phyloP scores from a whole-genome alignment of 495 filamentous ascomycete species.

The Astrothelium subdiscretum region DNA sequence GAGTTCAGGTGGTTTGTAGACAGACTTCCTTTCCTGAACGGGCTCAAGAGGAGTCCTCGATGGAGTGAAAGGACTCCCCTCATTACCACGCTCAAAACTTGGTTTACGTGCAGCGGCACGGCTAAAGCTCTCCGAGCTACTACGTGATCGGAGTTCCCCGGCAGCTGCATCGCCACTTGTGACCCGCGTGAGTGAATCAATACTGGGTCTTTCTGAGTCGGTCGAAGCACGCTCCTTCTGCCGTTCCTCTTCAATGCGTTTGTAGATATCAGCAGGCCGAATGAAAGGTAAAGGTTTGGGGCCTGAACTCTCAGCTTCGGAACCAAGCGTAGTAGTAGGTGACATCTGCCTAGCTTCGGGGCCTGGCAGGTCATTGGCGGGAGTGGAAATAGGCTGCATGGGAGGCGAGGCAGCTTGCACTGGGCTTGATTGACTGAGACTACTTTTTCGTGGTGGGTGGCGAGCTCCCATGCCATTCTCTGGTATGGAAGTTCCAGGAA shows the following conservation, averaged over 20 bases:
- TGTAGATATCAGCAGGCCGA: conserved; percentile 70
- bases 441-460: conserved; percentile 51
- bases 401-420: conserved; percentile 23
- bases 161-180: conserved; percentile 10
- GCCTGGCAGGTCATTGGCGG: conserved; percentile 7
- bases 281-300: conserved; percentile 50
- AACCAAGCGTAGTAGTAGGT: conserved; percentile 7
- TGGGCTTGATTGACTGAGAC: conserved; percentile 33
- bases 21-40: conserved; percentile 47
- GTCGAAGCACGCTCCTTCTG: conserved; percentile 40
- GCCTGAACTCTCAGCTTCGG: conserved; percentile 5
- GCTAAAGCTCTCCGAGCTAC: conserved; percentile 13
- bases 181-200: conserved; percentile 20
- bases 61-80: conserved; percentile 17
- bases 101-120: conserved; percentile 11
- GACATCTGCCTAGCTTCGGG: conserved; percentile 9
- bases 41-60: conserved; percentile 34
- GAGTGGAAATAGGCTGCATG: background rate
- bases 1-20: conserved; percentile 30
- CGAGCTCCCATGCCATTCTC: conserved; percentile 11
- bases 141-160: conserved; percentile 7
- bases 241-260: conserved; percentile 55
- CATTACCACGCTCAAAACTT: conserved; percentile 17
- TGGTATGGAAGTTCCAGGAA: conserved; percentile 13
- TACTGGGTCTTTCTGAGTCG: conserved; percentile 35